Percentiles rank a stretch among this genome's conserved stretches.
Evolutionary conservation across 768 basidiomycete species (phyloP).

Genomic region (Suillus ampliporus): DNA sequence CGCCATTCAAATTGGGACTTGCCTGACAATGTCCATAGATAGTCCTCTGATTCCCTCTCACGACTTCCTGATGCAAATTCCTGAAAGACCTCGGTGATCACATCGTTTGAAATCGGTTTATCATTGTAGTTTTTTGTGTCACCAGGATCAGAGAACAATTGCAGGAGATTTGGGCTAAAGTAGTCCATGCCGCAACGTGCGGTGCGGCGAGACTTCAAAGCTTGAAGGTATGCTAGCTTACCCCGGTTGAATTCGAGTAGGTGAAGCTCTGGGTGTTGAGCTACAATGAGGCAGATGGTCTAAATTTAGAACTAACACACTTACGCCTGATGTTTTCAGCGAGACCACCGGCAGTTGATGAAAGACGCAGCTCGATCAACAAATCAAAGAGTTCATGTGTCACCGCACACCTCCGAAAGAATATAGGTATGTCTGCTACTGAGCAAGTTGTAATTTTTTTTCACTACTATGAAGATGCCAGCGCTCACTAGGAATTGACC

Average conservation of each 20-base stretch:
- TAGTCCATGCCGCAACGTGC: neutral
- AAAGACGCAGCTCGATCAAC: conserved; percentile 27
- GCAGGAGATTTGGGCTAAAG: neutral
- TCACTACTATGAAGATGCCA: neutral
- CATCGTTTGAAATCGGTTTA: conserved; percentile 21
- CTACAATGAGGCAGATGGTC: neutral
- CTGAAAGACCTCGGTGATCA: conserved; percentile 25
- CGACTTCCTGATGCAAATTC: conserved; percentile 15
- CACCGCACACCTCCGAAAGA: conserved; percentile 22
- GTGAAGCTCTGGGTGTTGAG: conserved; percentile 24
- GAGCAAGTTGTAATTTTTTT: neutral
- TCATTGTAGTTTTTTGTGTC: conserved; percentile 12
- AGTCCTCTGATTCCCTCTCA: conserved; percentile 1
- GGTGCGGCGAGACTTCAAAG: neutral
- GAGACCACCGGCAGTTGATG: conserved; percentile 23
- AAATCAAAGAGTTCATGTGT: conserved; percentile 30
- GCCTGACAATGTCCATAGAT: neutral
- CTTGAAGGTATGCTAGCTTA: conserved; percentile 21
- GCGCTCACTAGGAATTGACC: conserved; percentile 26
- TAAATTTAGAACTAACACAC: neutral
- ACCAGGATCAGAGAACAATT: neutral
- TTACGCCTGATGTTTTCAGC: conserved; percentile 29
- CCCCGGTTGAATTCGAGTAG: conserved; percentile 23
- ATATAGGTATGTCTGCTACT: conserved; percentile 24
- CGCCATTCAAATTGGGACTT: neutral